These are phyloP conservation scores for Leucogyrophana mollusca DNA, from an alignment of 768 basidiomycete species.

Conservation along the genomic window DNA sequence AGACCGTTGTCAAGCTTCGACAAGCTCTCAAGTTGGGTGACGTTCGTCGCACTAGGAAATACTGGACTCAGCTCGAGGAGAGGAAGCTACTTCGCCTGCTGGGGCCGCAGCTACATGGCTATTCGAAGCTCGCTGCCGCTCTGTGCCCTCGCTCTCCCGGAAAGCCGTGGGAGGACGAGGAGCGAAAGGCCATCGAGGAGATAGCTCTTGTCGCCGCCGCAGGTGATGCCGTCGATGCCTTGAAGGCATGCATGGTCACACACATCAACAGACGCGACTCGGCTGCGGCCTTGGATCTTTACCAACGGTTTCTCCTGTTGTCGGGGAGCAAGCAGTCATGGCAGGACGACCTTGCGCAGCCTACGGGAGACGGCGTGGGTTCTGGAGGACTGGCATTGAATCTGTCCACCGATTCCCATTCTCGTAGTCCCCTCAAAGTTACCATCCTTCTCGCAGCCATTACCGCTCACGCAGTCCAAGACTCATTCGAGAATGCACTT, in stretches of 20 bases:
- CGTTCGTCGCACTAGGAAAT: conserved; percentile 20
- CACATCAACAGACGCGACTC: conserved; percentile 42
- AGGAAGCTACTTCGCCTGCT: conserved; percentile 45
- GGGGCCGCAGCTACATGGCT: conserved; percentile 40
- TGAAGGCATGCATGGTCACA: conserved; percentile 49
- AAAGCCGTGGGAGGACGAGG: conserved; percentile 23
- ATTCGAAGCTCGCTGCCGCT: conserved; percentile 34
- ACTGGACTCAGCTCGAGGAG: conserved; percentile 45
- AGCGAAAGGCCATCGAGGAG: conserved; percentile 36
- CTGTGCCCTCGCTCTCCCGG: conserved; percentile 19
- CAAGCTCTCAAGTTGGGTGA: conserved; percentile 37
- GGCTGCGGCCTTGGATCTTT: conserved; percentile 43
- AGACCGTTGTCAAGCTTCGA: conserved; percentile 36
- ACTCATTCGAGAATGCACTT: conserved; percentile 59
- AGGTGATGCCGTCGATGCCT: conserved; percentile 41
- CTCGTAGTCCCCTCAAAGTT: conserved; percentile 23
- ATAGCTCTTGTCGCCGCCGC: conserved; percentile 52
- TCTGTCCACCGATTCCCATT: conserved; percentile 15
- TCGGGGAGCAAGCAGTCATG: conserved; percentile 15
- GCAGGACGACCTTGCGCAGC: conserved; percentile 14
- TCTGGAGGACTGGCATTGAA: conserved; percentile 24
- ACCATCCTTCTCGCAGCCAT: conserved; percentile 50
- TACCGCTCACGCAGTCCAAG: conserved; percentile 59
- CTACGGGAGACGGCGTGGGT: conserved; percentile 14
- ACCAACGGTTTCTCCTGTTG: conserved; percentile 34